These are phyloP conservation scores for Graphium sp. DNA, from an alignment of 2,329 filamentous ascomycete species.

Conservation along the genomic window DNA sequence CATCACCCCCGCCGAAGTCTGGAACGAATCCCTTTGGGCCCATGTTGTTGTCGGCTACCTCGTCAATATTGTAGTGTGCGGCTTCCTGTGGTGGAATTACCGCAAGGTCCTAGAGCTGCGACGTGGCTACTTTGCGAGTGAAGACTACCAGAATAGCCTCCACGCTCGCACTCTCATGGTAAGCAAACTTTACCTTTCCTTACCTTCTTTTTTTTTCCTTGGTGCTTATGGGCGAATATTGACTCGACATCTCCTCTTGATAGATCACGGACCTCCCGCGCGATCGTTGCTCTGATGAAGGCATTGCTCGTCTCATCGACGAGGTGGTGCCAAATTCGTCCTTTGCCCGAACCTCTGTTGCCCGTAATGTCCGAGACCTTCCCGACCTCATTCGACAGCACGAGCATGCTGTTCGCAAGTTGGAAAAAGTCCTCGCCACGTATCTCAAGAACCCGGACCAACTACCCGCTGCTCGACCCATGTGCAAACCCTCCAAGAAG, in stretches of 20 bases:
- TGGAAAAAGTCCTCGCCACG: constrained; percentile 73
- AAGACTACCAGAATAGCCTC: constrained; percentile 76
- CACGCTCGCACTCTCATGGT: constrained; percentile 59
- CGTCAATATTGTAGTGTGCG: constrained; percentile 59
- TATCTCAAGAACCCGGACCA: constrained; percentile 79
- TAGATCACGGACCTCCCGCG: constrained; percentile 74
- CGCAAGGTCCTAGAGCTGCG: constrained; percentile 53
- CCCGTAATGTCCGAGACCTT: constrained; percentile 80
- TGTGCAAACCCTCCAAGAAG: constrained; percentile 64
- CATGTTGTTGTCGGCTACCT: constrained; percentile 42
- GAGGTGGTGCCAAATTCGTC: constrained; percentile 62
- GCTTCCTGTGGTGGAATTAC: constrained; percentile 87
- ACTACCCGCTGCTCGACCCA: constrained; percentile 60
- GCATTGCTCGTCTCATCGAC: constrained; percentile 71
- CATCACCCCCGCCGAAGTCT: constrained; percentile 42
- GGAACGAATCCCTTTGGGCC: constrained; percentile 35
- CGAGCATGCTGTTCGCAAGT: constrained; percentile 58
- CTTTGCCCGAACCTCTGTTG: constrained; percentile 66
- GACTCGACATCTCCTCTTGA: not conserved
- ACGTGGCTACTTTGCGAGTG: constrained; percentile 64
- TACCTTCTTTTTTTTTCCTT: constrained; percentile 1
- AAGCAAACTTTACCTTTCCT: constrained; percentile 8
- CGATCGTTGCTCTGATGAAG: constrained; percentile 66
- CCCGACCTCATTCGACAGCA: constrained; percentile 77
- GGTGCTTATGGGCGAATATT: not conserved